Base-by-base conservation (phyloP, 108 stramenopile species). In the Pseudonitzschia delicatissima region DNA sequence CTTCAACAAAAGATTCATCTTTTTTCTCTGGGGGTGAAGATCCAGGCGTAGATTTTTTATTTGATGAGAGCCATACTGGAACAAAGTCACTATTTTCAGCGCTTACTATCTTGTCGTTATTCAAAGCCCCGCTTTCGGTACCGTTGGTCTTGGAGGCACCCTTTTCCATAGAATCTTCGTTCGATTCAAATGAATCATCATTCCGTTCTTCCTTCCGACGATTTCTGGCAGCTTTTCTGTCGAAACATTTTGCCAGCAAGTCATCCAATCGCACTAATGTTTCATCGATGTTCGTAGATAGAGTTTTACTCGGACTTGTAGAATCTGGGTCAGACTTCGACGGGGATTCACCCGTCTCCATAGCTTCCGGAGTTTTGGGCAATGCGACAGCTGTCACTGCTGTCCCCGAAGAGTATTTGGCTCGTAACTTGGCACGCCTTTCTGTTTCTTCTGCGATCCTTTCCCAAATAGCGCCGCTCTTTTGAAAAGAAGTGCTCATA, bases 251-350 rank as follows among this genome's bases (percentile, higher is more conserved):
- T 27, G 60, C 37, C 37, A 61, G 34, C 26, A 61, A 40, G 39
- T 61, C 60, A 18, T 61, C 60, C 8, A 61, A 42, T 37, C 60
- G 60, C 9, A 61, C 37, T 15, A 61, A 36, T 26, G 60, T 61
- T 26, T 61, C 37, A 26, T 61, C 60, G 21, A 61, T 61, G 25
- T 42, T 40, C 18, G 17, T 28, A 21, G 39, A 18, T 26, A 61
- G 39, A 40, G 23, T 37, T 9, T 18, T 6, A 37, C 31, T 42
- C 28, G 21, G 35, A 42, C 55, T 57, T 17, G 47, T 44, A 44
- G 42, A 3, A 7, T n/a, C n/a, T 2, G 7, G 2, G n/a, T 44
- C 42, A 44, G 1, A n/a, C 13, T 13, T 44, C 7, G 42, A 44
- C 42, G 2, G 42, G 2, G 42, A 44, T n/a, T 18, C 21, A 18